Percentiles rank a stretch among this genome's conserved stretches.
Evolutionary conservation across 257 asterid genomes (phyloP).

Genomic region (Capsicum rhomboideum): DNA sequence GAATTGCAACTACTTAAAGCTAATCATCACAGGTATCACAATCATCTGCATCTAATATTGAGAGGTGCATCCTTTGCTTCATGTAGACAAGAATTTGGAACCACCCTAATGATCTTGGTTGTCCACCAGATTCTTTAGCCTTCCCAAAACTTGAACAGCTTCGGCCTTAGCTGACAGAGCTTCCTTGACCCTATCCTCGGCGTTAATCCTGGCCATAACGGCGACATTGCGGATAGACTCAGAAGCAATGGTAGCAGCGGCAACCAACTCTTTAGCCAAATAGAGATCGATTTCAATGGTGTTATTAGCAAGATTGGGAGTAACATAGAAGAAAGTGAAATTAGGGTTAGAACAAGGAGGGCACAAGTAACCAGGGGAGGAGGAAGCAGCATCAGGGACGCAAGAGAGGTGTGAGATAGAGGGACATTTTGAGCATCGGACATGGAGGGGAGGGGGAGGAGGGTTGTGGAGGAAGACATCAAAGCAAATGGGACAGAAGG

Average conservation of each 20-base stretch:
- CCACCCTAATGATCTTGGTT: not conserved
- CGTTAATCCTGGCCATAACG: not conserved
- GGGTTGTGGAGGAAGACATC: not conserved
- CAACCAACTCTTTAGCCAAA: not conserved
- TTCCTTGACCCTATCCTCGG: not conserved
- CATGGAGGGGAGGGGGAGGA: not conserved
- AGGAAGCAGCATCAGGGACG: not conserved
- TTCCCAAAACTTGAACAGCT: not conserved
- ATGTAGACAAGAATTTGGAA: not conserved
- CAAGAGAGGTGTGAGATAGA: not conserved
- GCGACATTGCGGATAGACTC: not conserved
- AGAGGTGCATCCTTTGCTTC: not conserved
- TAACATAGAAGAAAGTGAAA: not conserved
- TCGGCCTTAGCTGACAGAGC: not conserved
- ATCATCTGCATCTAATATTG: not conserved
- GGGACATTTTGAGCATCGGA: not conserved
- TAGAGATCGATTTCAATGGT: not conserved
- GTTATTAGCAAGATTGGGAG: not conserved
- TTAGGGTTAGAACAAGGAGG: not conserved
- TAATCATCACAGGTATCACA: not conserved
- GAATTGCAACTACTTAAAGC: not conserved
- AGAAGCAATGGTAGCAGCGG: not conserved
- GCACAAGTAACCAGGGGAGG: not conserved
- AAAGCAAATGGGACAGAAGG: not conserved
- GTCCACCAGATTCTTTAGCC: not conserved